Evolutionary conservation across 306 rosid species (phyloP), one percentile per base, ranked within the genome.

Genomic region (Betula pendula): DNA sequence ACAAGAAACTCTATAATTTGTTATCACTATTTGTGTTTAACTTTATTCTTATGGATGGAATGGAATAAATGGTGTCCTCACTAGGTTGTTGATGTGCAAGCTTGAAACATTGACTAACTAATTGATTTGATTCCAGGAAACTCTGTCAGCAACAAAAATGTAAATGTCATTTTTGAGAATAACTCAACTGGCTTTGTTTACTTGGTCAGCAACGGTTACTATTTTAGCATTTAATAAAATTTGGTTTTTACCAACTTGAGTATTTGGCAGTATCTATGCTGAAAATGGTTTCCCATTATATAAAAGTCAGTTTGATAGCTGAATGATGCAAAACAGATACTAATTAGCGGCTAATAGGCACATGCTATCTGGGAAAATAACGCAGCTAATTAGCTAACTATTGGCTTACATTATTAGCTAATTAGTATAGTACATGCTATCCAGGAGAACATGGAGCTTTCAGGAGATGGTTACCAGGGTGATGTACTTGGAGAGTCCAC

Each of bases 401-500:
- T 9, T 20, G 14, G 20, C 63, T 55, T 55, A 4, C 49, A 10
- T 24, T 19, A 62, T 62, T 51, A 67, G 68, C 71, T 77, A 49
- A 82, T 79, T 78, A 78, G 48, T 84, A 58, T 43, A 68, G 33
- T 77, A 48, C 80, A 25, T 82, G 74, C 47, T 82, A 69, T 82
- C 75, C 89, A 94, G 98, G 97, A 87, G 83, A 92, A 84, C 79
- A 70, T 89, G 85, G 97, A 89, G 80, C 89, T 90, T 76, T 72
- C 84, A 69, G 93, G 86, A 78, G 96, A 89, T 81, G 97, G 93
- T 77, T 94, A 92, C 75, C 81, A 82, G 56, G 96, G 86, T 66
- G 98, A 94, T 87, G 85, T 92, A 78, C 83, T 94, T 60, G 98
- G 98, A 83, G 98, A 94, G 81, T 87, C 89, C 76, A 94, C 97